Conservation (phyloP, 1,139 yeast genomes). For the Hemisphaericaspora lyxosophila region DNA sequence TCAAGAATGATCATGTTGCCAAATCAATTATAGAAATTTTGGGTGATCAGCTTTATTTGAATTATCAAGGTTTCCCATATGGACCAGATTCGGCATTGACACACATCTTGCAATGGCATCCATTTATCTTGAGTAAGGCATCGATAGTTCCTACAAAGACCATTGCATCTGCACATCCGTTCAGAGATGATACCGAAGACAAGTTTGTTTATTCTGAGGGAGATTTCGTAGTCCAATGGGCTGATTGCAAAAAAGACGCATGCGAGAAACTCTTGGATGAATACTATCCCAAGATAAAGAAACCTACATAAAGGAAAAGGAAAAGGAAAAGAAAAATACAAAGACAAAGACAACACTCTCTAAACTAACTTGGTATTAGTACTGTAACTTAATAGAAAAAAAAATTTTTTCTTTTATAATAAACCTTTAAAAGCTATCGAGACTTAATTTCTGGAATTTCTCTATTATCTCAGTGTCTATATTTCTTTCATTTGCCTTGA, state of each 20-base stretch:
- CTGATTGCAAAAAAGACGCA: conserved; percentile 48
- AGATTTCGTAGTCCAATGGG: conserved; percentile 63
- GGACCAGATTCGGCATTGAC: conserved; percentile 69
- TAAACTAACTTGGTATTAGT: too few relatives aligned
- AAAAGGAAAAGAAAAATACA: too few relatives aligned
- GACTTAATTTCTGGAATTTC: conserved; percentile 14
- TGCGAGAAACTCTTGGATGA: conserved; percentile 53
- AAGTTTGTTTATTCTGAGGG: conserved; percentile 52
- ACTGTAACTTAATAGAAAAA: conserved; percentile 3
- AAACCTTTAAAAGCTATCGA: conserved; percentile 19
- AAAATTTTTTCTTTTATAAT: too few relatives aligned
- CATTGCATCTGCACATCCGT: conserved; percentile 32
- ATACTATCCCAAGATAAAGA: conserved; percentile 26
- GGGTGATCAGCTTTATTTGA: conserved; percentile 67
- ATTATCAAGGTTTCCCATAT: conserved; percentile 59
- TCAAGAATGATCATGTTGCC: conserved; percentile 64
- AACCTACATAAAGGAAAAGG: too few relatives aligned
- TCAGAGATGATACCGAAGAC: conserved; percentile 29
- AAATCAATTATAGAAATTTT: conserved; percentile 72
- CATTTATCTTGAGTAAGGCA: conserved; percentile 66
- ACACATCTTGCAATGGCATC: conserved; percentile 94
- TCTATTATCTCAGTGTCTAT: conserved; percentile 10
- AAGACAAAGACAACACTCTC: too few relatives aligned
- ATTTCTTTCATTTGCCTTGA: conserved; percentile 10
- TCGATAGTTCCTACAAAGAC: conserved; percentile 64